Base-by-base conservation (phyloP, 1,139 yeast genomes). In the Yamadazyma epiphylla region DNA sequence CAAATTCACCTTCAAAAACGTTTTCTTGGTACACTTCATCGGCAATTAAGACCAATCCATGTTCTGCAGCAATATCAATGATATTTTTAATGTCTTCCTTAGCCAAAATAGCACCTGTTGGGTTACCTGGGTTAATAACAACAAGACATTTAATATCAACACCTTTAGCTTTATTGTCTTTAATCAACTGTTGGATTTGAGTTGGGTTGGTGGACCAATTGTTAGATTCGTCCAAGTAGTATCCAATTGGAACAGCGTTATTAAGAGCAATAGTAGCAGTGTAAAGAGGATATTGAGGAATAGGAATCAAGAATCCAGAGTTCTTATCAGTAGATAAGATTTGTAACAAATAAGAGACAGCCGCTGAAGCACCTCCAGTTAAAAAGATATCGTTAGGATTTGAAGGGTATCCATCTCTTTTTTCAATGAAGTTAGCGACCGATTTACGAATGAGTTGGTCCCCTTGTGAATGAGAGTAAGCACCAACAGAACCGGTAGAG, bases 11-110 rank as follows among this genome's bases (percentile, higher is more conserved):
- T 27, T 70, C 66, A 60, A 83, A 88, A 12, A 91, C 73, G 52
- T 91, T 91, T 48, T 85, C 94, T 60, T 91, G 98, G 63, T 91
- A 91, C 20, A 91, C 98, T 60, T 91, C 98, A 64, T 94, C 98
- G n/a, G 98, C 96, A 46, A 91, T 83, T 29, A 94, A 70, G 4
- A 87, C 91, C 15, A 91, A 58, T 26, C 95, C 89, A 49, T 86
- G 64, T 51, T 81, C 80, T 16, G 95, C 94, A 25, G 96, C 94
- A 36, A 89, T 71, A 28, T 73, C 70, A 34, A 91, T 66, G 37
- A 94, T 73, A 26, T 78, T 81, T 25, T 67, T 74, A 46, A 91
- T 87, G 43, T 81, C 80, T 7, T 73, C 72, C 31, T 68, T 70
- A 4, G 74, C 56, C 36, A 91, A 69, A 30, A 88, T 77, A 4